Percentiles rank a stretch among this genome's conserved stretches.
phyloP scores from a whole-genome alignment of 441 rosid genomes.

The Iberis amara region DNA sequence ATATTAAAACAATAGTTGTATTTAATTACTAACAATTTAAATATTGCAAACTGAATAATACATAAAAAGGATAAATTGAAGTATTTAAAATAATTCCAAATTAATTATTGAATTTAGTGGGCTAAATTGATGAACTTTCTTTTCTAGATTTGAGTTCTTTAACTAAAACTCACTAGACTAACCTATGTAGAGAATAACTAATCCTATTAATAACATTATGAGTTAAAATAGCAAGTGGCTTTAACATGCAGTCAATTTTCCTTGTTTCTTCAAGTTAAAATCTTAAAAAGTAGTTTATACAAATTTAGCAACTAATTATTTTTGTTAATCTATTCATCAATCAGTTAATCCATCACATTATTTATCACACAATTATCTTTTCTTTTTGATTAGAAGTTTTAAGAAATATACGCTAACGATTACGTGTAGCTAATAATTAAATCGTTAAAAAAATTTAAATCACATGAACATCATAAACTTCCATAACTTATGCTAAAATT shows the following conservation, averaged over 20 bases:
- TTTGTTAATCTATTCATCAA: conserved; percentile 5
- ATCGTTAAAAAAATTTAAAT: neutral
- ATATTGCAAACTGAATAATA: too few species aligned
- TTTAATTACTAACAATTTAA: too few species aligned
- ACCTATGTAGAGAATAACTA: conserved; percentile 9
- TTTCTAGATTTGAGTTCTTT: neutral
- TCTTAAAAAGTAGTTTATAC: too few species aligned
- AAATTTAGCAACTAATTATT: neutral
- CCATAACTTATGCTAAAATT: neutral
- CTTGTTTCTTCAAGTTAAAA: conserved; percentile 2
- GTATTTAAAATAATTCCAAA: too few species aligned
- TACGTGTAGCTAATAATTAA: conserved; percentile 19
- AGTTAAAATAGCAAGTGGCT: conserved; percentile 13
- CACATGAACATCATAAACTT: conserved; percentile 7
- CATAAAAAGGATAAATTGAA: too few species aligned
- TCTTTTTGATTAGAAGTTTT: conserved; percentile 1
- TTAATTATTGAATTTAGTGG: conserved; percentile 7
- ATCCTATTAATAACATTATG: neutral
- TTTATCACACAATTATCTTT: conserved; percentile 9
- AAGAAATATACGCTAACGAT: conserved; percentile 13
- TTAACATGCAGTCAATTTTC: conserved; percentile 8
- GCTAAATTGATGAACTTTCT: neutral
- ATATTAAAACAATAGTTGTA: too few species aligned
- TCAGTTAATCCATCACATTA: conserved; percentile 20
- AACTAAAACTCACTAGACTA: neutral